Evolutionary conservation across 148 eudicot genomes (phyloP).

Genomic region (Rhododendron kiyosumense): DNA sequence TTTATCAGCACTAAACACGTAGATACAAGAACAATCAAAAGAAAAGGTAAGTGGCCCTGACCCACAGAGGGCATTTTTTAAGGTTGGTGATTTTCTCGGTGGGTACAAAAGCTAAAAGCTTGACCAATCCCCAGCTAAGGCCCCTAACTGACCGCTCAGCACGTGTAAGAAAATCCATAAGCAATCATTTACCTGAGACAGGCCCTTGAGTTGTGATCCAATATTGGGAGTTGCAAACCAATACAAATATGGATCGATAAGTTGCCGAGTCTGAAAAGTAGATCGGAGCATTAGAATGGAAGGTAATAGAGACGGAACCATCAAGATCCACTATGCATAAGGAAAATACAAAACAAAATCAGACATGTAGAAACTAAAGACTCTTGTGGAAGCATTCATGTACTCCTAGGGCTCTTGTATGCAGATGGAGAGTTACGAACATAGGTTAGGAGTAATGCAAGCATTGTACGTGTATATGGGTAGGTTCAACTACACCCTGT

Average conservation of each 20-base stretch:
- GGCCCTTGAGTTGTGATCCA: constrained; percentile 81
- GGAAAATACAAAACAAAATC: neutral
- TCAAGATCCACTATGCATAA: neutral
- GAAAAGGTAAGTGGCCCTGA: too few relatives aligned
- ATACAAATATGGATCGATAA: constrained; percentile 78
- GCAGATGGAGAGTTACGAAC: neutral
- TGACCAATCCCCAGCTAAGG: neutral
- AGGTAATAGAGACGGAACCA: neutral
- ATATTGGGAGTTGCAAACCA: constrained; percentile 93
- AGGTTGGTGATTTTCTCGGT: neutral
- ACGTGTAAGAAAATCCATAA: neutral
- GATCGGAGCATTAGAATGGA: constrained; percentile 4
- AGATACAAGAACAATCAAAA: too few relatives aligned
- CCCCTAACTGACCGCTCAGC: neutral
- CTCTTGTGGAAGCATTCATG: neutral
- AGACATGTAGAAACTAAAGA: neutral
- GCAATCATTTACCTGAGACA: constrained; percentile 60
- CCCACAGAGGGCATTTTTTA: neutral
- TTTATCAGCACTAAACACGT: too few relatives aligned
- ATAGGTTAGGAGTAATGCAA: too few relatives aligned
- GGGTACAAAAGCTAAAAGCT: neutral
- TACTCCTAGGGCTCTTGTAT: neutral
- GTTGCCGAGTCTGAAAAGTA: constrained; percentile 75
- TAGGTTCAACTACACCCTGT: too few relatives aligned
- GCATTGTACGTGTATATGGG: too few relatives aligned